Conservation (phyloP, 345 rosid genomes). For the Cardamine resedifolia region DNA sequence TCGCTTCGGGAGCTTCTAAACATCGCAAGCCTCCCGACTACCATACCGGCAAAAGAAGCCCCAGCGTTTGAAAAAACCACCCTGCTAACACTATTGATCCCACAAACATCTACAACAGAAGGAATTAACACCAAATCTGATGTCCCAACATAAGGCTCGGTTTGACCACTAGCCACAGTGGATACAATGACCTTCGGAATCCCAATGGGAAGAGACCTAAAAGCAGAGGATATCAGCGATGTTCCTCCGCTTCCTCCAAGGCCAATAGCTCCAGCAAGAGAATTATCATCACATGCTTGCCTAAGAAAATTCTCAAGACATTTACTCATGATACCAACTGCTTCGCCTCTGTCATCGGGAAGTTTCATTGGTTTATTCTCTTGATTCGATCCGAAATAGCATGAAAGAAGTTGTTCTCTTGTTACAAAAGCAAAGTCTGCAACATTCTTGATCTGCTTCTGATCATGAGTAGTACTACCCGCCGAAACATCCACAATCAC, state of each 20-base stretch:
- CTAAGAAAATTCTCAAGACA: slow-evolving; percentile 59
- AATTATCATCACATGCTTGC: slow-evolving; percentile 39
- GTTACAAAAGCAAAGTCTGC: slow-evolving; percentile 51
- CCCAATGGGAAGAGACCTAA: slow-evolving; percentile 71
- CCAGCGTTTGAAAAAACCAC: slow-evolving; percentile 79
- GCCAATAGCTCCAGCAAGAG: slow-evolving; percentile 69
- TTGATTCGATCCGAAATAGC: slow-evolving; percentile 35
- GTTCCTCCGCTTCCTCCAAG: slow-evolving; percentile 95
- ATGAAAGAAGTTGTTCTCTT: slow-evolving; percentile 58
- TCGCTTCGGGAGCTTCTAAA: slow-evolving; percentile 6
- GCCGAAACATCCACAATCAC: slow-evolving; percentile 80
- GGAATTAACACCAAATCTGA: slow-evolving; percentile 81
- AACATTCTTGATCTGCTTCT: slow-evolving; percentile 35
- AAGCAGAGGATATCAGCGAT: slow-evolving; percentile 69
- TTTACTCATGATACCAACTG: slow-evolving; percentile 67
- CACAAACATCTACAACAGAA: slow-evolving; percentile 86
- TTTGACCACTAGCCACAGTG: slow-evolving; percentile 88
- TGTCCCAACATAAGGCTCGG: slow-evolving; percentile 76
- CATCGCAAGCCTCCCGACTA: slow-evolving; percentile 50
- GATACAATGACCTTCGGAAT: slow-evolving; percentile 83
- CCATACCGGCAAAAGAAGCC: slow-evolving; percentile 95
- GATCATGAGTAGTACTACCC: slow-evolving; percentile 27
- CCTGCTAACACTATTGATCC: slow-evolving; percentile 84
- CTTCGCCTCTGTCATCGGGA: slow-evolving; percentile 68
- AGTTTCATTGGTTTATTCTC: slow-evolving; percentile 34